These are phyloP conservation scores for Helichrysum umbraculigerum DNA, from an alignment of 129 eudicot genomes.

Conservation along the genomic window DNA sequence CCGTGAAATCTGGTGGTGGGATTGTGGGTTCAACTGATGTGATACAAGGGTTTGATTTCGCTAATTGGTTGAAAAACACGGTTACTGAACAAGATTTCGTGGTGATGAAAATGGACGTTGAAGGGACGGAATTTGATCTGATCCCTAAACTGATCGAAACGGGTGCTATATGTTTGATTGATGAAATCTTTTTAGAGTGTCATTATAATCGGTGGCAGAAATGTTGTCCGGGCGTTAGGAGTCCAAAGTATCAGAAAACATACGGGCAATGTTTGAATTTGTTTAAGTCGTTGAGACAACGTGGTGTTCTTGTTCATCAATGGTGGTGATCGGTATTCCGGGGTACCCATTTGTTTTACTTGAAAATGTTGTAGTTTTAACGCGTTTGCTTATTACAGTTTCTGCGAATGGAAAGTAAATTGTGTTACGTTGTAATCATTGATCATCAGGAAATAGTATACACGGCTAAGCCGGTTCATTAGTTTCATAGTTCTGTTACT, in stretches of 20 bases:
- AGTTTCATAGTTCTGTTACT: neutral
- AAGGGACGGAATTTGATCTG: constrained; percentile 94
- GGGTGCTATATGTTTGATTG: constrained; percentile 91
- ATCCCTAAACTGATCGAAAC: constrained; percentile 81
- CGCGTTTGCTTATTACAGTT: constrained; percentile 3
- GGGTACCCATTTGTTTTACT: constrained; percentile 12
- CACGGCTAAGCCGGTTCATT: constrained; percentile 9
- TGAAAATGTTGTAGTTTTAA: constrained; percentile 27
- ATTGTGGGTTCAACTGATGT: constrained; percentile 57
- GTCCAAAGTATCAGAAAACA: constrained; percentile 69
- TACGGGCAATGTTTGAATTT: constrained; percentile 78
- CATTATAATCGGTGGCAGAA: constrained; percentile 98
- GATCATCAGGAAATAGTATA: constrained; percentile 15
- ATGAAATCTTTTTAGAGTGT: constrained; percentile 90
- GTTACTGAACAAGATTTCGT: constrained; percentile 73
- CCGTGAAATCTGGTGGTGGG: constrained; percentile 52
- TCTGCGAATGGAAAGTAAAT: constrained; percentile 15
- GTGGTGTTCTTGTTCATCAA: constrained; percentile 97
- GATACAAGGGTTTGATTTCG: constrained; percentile 90
- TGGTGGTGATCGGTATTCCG: constrained; percentile 65
- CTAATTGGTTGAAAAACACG: constrained; percentile 73
- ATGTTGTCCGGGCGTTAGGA: constrained; percentile 93
- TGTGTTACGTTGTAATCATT: constrained; percentile 14
- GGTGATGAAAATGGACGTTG: constrained; percentile 99
- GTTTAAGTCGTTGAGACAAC: constrained; percentile 67